Base-by-base conservation (phyloP, 2,329 filamentous ascomycete species). In the Neofusicoccum laricinum region DNA sequence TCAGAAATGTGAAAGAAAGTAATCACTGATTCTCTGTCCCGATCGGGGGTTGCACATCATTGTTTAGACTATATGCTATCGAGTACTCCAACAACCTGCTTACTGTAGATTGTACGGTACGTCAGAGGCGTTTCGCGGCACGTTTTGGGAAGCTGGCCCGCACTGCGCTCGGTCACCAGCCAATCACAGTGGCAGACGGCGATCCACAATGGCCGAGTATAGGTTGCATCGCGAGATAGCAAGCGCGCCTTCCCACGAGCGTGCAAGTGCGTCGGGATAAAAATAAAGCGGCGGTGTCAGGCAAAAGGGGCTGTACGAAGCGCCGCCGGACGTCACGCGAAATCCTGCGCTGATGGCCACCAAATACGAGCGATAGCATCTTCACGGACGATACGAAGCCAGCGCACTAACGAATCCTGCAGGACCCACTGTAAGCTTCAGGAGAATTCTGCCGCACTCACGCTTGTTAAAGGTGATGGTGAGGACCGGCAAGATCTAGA, bases 361-460 rank as follows among this genome's bases (percentile, higher is more conserved):
- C 17, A 55, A 40, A 55, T n/a, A 25, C 32, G n/a, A 14, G 30
- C 19, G 25, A 36, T 32, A 34, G 51, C 7, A 41, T 36, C 36
- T 41, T 38, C 50, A 38, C 32, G 50, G 21, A 36, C n/a, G 34
- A 53, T 55, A 55, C 51, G 51, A 55, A 36, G 41, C 19, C 21
- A 17, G 36, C 25, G 36, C 51, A 21, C 51, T n/a, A 41, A 36
- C 51, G 51, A 55, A 55, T 55, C 51, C 51, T 55, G 51, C 51
- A 41, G 51, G 51, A 55, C 41, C 51, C 51, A 55, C 48, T 12
- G 30, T 15, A 21, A n/a, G 14, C n/a, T 19, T 15, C 32, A 19
- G 36, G 51, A 36, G 51, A 32, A 11, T 32, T 34, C 12, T 15
- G n/a, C n/a, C 6, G 12, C 43, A 5, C 25, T 17, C 19, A 19